Base-by-base conservation (phyloP, 495 filamentous ascomycete species). In the Thozetella sp. region DNA sequence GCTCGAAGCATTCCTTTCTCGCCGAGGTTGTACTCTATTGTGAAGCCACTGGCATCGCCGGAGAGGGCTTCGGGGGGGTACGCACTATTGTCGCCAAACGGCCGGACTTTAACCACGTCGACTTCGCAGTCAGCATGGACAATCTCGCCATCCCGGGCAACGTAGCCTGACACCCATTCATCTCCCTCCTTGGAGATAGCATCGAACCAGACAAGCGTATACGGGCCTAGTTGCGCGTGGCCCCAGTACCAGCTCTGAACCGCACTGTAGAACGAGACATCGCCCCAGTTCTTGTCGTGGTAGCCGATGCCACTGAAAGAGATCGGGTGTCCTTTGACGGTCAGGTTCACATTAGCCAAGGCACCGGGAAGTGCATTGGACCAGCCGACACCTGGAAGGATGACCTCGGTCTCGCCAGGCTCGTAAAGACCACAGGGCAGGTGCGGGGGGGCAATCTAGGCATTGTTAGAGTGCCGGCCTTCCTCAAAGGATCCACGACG, bases 211-310 rank as follows among this genome's bases (percentile, higher is more conserved):
- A 78, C 69, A 20, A 77, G 54, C 3, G 75, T 73, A 61, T 76
- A 77, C 3, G 63, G 51, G 0, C 72, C 76, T 0, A 80, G 30
- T 13, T 64, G 68, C 12, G 69, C 77, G 43, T 79, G 78, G 22
- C 76, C 76, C 71, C 77, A 79, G 63, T 73, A 76, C 70, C 72
- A 75, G 13, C 48, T 54, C 17, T 13, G 19, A 25, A 64, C 43
- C 19, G 52, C 57, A 1, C 37, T 1, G 6, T 26, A 6, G 59
- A 68, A 66, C 3, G 70, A 60, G 15, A 43, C 51, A 26, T 59
- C 46, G 58, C 69, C 66, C 74, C 74, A 77, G 40, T 76, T 77
- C 63, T 78, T 74, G 48, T 80, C 77, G 59, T 78, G 75, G 58
- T 77, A 80, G 17, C 64, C 76, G 19, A 64, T 53, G 2, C 77